A percentile compares a stretch with the other conserved stretches of the same genome.
Conservation (phyloP, 306 rosid species). For the Prinsepia uniflora region DNA sequence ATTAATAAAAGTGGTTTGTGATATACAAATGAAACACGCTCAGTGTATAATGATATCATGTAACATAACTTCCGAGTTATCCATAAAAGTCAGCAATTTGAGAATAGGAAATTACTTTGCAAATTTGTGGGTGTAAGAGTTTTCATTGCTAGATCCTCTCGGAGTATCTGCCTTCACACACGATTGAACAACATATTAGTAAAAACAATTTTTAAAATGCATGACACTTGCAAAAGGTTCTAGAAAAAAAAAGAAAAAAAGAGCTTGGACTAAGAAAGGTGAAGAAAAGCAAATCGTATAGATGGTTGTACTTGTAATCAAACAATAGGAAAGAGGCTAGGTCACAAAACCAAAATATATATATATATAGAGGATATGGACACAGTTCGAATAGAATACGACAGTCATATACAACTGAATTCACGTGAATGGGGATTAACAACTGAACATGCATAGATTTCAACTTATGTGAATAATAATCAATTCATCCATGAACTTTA, state of each 20-base stretch:
- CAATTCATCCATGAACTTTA: too few species aligned
- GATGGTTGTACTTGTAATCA: neutral
- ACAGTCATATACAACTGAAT: neutral
- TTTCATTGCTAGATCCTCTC: slow-evolving; percentile 45
- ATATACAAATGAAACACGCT: neutral
- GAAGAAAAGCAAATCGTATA: neutral
- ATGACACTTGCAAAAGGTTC: neutral
- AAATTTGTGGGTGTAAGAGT: slow-evolving; percentile 26
- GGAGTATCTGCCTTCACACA: slow-evolving; percentile 80
- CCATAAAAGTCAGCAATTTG: neutral
- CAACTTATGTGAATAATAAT: too few species aligned
- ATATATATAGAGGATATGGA: neutral
- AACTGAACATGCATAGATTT: too few species aligned
- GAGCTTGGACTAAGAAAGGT: neutral
- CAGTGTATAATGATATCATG: neutral
- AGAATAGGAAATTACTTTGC: slow-evolving; percentile 48
- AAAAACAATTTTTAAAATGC: neutral
- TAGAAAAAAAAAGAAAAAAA: too few species aligned
- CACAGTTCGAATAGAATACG: neutral
- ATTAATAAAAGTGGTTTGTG: neutral
- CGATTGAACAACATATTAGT: slow-evolving; percentile 16
- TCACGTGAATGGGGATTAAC: neutral
- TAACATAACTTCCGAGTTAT: neutral
- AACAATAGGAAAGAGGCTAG: neutral
- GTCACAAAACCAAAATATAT: neutral